Evolutionary conservation across 192 early-diverging fungal genomes (phyloP).

Genomic region (Mortierella antarctica): DNA sequence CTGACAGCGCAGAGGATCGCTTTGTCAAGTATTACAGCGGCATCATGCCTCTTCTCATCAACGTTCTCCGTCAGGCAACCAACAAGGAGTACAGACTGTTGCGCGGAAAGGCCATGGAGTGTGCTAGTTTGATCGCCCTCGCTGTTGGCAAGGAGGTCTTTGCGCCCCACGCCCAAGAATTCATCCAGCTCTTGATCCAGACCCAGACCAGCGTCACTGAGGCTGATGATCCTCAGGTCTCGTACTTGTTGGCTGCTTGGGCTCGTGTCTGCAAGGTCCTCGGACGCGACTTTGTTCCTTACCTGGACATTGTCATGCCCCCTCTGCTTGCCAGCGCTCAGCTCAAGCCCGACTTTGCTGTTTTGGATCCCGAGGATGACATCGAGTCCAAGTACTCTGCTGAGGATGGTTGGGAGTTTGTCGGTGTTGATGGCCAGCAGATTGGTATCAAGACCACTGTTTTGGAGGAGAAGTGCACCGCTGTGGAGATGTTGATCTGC

Average conservation of each 20-base stretch:
- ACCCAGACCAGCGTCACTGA: conserved; percentile 88
- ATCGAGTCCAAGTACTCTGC: conserved; percentile 87
- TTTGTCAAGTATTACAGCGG: conserved; percentile 92
- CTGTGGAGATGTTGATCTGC: conserved; percentile 96
- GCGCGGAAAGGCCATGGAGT: conserved; percentile 98
- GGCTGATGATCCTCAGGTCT: conserved; percentile 91
- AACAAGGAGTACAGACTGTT: conserved; percentile 90
- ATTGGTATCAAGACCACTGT: conserved; percentile 95
- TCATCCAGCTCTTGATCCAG: conserved; percentile 83
- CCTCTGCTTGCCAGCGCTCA: conserved; percentile 87
- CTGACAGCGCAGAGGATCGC: conserved; percentile 92
- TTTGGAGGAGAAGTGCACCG: conserved; percentile 98
- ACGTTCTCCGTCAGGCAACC: conserved; percentile 85
- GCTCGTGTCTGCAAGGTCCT: conserved; percentile 96
- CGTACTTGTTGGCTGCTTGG: conserved; percentile 96
- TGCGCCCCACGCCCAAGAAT: conserved; percentile 77
- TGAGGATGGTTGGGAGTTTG: conserved; percentile 99
- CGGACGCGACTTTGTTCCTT: conserved; percentile 93
- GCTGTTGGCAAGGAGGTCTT: conserved; percentile 94
- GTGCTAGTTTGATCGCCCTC: conserved; percentile 93
- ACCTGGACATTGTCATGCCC: conserved; percentile 92
- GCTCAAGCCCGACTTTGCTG: conserved; percentile 93
- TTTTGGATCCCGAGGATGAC: conserved; percentile 86
- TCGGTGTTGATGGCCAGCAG: conserved; percentile 90
- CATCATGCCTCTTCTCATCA: conserved; percentile 97